phyloP scores from a whole-genome alignment of 768 basidiomycete genomes.

The Agaricus blazei region DNA sequence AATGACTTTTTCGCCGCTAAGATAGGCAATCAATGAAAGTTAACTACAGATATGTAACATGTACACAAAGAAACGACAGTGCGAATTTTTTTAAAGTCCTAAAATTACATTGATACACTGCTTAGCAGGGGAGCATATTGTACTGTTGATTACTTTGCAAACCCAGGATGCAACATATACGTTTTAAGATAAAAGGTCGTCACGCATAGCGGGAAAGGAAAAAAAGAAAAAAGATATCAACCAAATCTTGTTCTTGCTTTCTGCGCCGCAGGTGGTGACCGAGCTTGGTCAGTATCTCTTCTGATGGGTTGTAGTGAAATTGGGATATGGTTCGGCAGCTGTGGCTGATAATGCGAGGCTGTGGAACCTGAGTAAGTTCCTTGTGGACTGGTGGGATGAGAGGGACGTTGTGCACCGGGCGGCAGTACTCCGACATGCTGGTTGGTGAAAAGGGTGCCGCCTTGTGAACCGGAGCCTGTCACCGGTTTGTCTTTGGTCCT shows the following conservation, averaged over 20 bases:
- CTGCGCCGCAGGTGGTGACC: background rate
- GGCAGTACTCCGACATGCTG: background rate
- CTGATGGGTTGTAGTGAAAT: background rate
- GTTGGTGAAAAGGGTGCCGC: background rate
- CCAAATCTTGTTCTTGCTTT: slow-evolving; percentile 2
- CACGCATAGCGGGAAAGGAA: background rate
- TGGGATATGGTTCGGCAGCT: background rate
- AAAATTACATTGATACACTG: background rate
- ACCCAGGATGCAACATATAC: background rate
- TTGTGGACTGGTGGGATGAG: background rate
- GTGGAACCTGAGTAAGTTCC: background rate
- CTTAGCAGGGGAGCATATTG: background rate
- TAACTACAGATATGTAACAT: background rate
- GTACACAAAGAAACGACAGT: background rate
- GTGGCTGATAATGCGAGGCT: background rate
- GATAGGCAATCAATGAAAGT: slow-evolving; percentile 33
- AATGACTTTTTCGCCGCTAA: slow-evolving; percentile 62
- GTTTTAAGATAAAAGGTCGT: background rate
- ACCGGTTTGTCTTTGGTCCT: background rate
- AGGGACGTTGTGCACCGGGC: slow-evolving; percentile 5
- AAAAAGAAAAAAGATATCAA: background rate
- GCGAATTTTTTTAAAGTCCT: background rate
- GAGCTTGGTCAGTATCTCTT: background rate
- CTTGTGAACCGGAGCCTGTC: background rate
- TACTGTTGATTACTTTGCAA: background rate